phyloP scores from a whole-genome alignment of 371 early-diverging fungal genomes.

The Cokeromyces recurvatus region DNA sequence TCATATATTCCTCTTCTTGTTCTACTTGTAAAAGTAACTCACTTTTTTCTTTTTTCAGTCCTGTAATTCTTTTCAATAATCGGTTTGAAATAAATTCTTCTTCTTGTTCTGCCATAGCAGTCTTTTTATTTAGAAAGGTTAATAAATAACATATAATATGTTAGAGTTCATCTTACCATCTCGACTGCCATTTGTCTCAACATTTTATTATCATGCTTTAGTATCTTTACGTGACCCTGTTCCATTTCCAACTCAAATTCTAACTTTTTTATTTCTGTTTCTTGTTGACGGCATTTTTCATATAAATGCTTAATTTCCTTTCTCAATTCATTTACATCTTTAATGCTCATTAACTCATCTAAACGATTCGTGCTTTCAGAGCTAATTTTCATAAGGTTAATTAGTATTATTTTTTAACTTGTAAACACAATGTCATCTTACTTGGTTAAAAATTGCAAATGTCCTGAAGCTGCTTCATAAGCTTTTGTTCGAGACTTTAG shows the following conservation, averaged over 20 bases:
- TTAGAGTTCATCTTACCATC: conserved; percentile 53
- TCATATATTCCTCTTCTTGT: conserved; percentile 72
- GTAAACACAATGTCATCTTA: conserved; percentile 3
- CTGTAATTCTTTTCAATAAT: conserved; percentile 60
- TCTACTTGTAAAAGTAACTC: conserved; percentile 64
- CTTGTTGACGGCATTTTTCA: conserved; percentile 33
- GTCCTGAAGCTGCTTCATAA: conserved; percentile 30
- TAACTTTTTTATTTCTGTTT: conserved; percentile 49
- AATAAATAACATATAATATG: too few relatives aligned
- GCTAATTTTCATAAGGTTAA: too few relatives aligned
- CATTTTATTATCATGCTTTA: conserved; percentile 62
- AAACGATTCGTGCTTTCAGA: conserved; percentile 15
- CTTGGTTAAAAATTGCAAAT: conserved; percentile 24
- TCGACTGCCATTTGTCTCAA: conserved; percentile 59
- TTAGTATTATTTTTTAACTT: background rate
- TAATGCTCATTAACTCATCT: conserved; percentile 16
- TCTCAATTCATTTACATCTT: conserved; percentile 32
- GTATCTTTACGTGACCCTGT: conserved; percentile 63
- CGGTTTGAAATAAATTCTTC: conserved; percentile 70
- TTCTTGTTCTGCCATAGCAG: conserved; percentile 64
- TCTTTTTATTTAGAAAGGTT: too few relatives aligned
- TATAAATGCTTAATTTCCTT: conserved; percentile 29
- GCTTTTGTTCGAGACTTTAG: conserved; percentile 38
- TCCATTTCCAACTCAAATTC: conserved; percentile 68
- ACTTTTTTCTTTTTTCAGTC: conserved; percentile 68